These are phyloP conservation scores for Aspergillus sp. DNA, from an alignment of 2,329 filamentous ascomycete species.

Conservation along the genomic window DNA sequence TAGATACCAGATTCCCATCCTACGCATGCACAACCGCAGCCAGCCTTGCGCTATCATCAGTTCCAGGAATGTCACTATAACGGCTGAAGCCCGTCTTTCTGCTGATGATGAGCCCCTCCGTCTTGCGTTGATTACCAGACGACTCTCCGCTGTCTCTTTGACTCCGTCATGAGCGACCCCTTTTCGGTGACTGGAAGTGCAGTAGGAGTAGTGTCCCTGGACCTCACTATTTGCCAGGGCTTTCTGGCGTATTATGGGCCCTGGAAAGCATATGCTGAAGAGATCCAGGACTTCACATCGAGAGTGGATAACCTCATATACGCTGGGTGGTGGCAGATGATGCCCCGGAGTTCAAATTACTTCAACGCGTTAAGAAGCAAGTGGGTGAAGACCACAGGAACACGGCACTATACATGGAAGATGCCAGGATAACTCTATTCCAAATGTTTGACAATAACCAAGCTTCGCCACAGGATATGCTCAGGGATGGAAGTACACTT, in stretches of 20 bases:
- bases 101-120: no score
- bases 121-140: no score
- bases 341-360: not conserved
- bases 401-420: not conserved
- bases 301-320: not conserved
- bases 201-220: not conserved
- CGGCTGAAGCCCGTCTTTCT: no score
- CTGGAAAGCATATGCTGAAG: not conserved
- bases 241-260: not conserved
- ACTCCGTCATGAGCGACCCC: not conserved
- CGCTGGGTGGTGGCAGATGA: not conserved
- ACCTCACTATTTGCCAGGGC: not conserved
- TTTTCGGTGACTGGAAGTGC: not conserved
- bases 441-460: not conserved
- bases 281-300: not conserved
- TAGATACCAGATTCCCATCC: no score
- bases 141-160: no score
- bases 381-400: not conserved
- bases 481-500: conserved; percentile 1
- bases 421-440: not conserved
- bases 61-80: no score
- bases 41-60: no score
- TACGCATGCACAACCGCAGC: no score
- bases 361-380: not conserved
- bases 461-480: conserved; percentile 1